Evolutionary conservation across 768 basidiomycete species (phyloP).

Genomic region (Russula abietina): DNA sequence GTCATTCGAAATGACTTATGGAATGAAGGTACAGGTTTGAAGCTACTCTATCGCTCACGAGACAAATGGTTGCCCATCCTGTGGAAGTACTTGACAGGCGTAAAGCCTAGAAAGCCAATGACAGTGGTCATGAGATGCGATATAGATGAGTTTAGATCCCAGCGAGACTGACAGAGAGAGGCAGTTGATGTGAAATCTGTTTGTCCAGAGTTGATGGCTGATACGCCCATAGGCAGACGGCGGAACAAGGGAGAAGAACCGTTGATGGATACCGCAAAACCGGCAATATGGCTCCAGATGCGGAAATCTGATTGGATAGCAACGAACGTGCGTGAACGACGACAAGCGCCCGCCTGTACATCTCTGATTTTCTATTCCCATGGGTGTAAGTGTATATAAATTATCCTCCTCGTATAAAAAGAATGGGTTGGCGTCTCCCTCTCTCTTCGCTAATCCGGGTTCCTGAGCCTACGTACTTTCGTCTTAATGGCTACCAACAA

Average conservation of each 20-base stretch:
- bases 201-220: not conserved
- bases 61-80: not conserved
- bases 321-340: conserved; percentile 22
- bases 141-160: not conserved
- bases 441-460: not conserved
- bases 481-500: conserved; percentile 5
- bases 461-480: not conserved
- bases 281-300: not conserved
- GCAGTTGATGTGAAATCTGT: not conserved
- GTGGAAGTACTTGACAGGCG: not conserved
- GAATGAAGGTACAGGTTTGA: not conserved
- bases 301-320: not conserved
- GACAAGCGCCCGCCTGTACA: not conserved
- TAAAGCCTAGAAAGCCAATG: too few relatives aligned
- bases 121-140: not conserved
- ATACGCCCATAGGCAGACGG: not conserved
- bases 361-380: not conserved
- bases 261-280: not conserved
- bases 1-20: not conserved
- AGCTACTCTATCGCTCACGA: not conserved
- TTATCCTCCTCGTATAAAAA: not conserved
- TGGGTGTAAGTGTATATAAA: not conserved
- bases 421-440: not conserved
- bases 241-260: not conserved
- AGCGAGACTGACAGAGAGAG: not conserved